Evolutionary conservation across 805 yeast species (phyloP).

Genomic region (Ogataea minuta): DNA sequence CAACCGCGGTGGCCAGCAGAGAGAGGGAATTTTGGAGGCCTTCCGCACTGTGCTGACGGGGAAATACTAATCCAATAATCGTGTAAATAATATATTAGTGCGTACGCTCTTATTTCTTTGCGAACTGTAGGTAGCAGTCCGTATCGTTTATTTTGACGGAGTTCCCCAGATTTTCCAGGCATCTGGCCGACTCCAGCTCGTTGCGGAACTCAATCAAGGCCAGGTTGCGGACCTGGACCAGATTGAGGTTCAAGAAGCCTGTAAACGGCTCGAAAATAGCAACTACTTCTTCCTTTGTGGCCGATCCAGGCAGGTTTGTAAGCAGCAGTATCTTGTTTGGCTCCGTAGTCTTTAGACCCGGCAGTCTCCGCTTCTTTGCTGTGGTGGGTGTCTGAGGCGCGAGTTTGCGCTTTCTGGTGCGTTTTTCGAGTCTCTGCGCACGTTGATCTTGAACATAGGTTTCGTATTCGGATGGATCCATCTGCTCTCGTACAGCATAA

Average conservation of each 20-base stretch:
- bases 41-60: conserved; percentile 76
- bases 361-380: conserved; percentile 15
- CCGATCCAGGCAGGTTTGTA: conserved; percentile 55
- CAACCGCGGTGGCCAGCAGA: conserved; percentile 56
- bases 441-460: conserved; percentile 21
- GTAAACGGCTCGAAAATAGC: conserved; percentile 45
- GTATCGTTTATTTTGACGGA: conserved; percentile 18
- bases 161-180: conserved; percentile 25
- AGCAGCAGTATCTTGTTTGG: conserved; percentile 70
- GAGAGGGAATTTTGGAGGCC: conserved; percentile 64
- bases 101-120: conserved; percentile 21
- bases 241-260: conserved; percentile 67
- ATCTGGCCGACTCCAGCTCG: conserved; percentile 45
- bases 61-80: conserved; percentile 38
- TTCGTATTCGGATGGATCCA: conserved; percentile 19
- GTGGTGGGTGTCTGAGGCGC: conserved; percentile 18
- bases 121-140: conserved; percentile 31
- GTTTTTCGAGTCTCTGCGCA: conserved; percentile 23
- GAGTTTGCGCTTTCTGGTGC: conserved; percentile 21
- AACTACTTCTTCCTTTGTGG: conserved; percentile 40
- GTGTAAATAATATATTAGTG: conserved; percentile 3
- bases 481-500: conserved; percentile 14
- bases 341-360: conserved; percentile 34
- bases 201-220: conserved; percentile 79
- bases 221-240: conserved; percentile 63